phyloP scores from a whole-genome alignment of 2,329 filamentous ascomycete species.

The Diplodia scrobiculata region DNA sequence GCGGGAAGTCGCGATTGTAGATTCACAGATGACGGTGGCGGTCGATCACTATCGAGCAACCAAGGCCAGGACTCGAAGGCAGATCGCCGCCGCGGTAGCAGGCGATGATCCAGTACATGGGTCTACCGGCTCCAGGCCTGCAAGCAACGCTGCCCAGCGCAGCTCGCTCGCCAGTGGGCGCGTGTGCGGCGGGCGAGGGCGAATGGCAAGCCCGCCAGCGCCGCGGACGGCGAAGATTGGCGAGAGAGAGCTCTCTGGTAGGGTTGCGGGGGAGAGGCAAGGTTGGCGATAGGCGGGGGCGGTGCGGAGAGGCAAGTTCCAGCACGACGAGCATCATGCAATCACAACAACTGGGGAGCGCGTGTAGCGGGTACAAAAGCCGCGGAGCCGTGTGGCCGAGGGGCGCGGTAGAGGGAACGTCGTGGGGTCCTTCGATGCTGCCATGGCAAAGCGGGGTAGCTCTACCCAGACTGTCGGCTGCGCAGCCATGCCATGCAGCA shows the following conservation, averaged over 20 bases:
- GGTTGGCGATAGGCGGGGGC: conserved; percentile 22
- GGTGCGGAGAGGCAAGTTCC: conserved; percentile 20
- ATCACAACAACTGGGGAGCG: background rate
- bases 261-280: conserved; percentile 13
- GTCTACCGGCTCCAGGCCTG: conserved; percentile 23
- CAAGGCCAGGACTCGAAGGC: conserved; percentile 17
- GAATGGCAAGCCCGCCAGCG: conserved; percentile 8
- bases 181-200: background rate
- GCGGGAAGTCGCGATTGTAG: conserved; percentile 21
- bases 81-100: conserved; percentile 19
- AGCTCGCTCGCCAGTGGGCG: background rate
- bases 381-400: background rate
- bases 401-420: conserved; percentile 16
- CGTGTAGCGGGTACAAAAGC: conserved; percentile 2
- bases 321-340: conserved; percentile 9
- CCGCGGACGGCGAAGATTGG: conserved; percentile 18
- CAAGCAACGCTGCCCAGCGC: conserved; percentile 13
- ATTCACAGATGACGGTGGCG: conserved; percentile 25
- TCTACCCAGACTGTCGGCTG: conserved; percentile 11
- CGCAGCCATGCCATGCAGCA: conserved; percentile 25
- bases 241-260: conserved; percentile 1
- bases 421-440: background rate
- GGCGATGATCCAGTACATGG: conserved; percentile 25
- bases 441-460: conserved; percentile 26
- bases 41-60: conserved; percentile 22